Evolutionary conservation across 805 yeast genomes (phyloP).

Genomic region (Teunomyces funiuensis): DNA sequence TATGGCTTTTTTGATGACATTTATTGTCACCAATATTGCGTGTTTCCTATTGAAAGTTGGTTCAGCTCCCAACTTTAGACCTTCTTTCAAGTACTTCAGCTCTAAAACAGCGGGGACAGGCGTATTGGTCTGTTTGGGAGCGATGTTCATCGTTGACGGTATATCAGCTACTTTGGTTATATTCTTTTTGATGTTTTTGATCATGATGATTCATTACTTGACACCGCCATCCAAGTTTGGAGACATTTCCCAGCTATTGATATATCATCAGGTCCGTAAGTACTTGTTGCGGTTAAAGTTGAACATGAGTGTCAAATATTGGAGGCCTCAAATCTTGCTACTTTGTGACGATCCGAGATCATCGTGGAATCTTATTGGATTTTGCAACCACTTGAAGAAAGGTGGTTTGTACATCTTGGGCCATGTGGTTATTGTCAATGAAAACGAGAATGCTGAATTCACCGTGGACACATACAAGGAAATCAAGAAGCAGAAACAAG

Average conservation of each 20-base stretch:
- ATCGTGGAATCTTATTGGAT: slow-evolving; percentile 86
- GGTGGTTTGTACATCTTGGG: slow-evolving; percentile 94
- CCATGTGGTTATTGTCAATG: slow-evolving; percentile 73
- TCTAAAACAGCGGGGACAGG: slow-evolving; percentile 81
- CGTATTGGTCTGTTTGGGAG: slow-evolving; percentile 62
- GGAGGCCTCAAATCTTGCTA: slow-evolving; percentile 94
- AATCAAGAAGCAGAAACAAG: slow-evolving; percentile 66
- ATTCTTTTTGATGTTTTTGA: slow-evolving; percentile 60
- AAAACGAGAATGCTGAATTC: slow-evolving; percentile 35
- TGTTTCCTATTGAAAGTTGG: slow-evolving; percentile 86
- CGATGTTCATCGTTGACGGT: slow-evolving; percentile 96
- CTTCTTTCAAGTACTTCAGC: slow-evolving; percentile 86
- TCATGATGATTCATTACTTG: slow-evolving; percentile 78
- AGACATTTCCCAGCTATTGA: slow-evolving; percentile 92
- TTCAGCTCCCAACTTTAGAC: slow-evolving; percentile 97
- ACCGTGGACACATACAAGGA: slow-evolving; percentile 56
- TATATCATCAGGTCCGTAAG: slow-evolving; percentile 95
- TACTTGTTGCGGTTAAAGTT: slow-evolving; percentile 78
- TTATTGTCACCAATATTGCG: slow-evolving; percentile 89
- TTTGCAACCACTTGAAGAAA: slow-evolving; percentile 91
- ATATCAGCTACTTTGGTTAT: slow-evolving; percentile 78
- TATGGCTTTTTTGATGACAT: slow-evolving; percentile 96
- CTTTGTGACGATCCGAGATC: slow-evolving; percentile 91
- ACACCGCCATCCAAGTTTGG: slow-evolving; percentile 98
- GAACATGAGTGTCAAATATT: slow-evolving; percentile 89